phyloP scores from a whole-genome alignment of 2,329 filamentous ascomycete species.

The Daldinia sp. region DNA sequence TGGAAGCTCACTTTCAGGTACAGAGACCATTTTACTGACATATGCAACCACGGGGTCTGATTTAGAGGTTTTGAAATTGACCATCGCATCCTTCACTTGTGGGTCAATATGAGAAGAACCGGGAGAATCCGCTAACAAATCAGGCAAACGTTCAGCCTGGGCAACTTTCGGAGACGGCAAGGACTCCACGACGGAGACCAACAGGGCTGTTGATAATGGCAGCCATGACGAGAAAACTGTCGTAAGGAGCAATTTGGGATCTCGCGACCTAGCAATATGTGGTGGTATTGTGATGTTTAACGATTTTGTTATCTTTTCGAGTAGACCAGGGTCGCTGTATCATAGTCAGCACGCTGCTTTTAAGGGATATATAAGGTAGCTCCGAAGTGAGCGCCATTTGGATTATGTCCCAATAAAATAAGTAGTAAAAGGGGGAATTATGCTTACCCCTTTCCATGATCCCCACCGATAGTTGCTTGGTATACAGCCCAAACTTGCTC shows the following conservation, averaged over 20 bases:
- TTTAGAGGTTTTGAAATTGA: slow-evolving; percentile 74
- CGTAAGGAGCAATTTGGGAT: slow-evolving; percentile 83
- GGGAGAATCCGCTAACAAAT: slow-evolving; percentile 80
- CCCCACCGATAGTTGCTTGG: slow-evolving; percentile 84
- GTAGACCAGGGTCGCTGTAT: slow-evolving; percentile 73
- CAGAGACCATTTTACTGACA: slow-evolving; percentile 97
- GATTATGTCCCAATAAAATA: too few species aligned
- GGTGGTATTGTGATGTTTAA: slow-evolving; percentile 82
- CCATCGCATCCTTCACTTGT: slow-evolving; percentile 79
- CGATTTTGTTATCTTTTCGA: slow-evolving; percentile 96
- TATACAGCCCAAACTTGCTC: slow-evolving; percentile 98
- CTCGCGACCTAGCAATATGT: slow-evolving; percentile 84
- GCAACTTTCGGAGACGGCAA: slow-evolving; percentile 84
- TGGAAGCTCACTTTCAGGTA: slow-evolving; percentile 90
- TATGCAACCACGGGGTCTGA: slow-evolving; percentile 88
- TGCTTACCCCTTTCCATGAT: slow-evolving; percentile 79
- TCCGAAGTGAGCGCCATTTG: too few species aligned
- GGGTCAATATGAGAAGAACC: slow-evolving; percentile 75
- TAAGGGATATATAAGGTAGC: too few species aligned
- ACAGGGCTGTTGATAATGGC: slow-evolving; percentile 86
- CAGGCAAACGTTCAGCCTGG: slow-evolving; percentile 81
- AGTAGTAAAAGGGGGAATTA: slow-evolving; percentile 24
- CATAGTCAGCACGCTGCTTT: slow-evolving; percentile 35
- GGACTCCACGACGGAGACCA: slow-evolving; percentile 94
- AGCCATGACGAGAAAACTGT: slow-evolving; percentile 91